Percentiles rank a stretch among this genome's conserved stretches.
phyloP scores from a whole-genome alignment of 495 filamentous ascomycete species.

The Tuber borchii region DNA sequence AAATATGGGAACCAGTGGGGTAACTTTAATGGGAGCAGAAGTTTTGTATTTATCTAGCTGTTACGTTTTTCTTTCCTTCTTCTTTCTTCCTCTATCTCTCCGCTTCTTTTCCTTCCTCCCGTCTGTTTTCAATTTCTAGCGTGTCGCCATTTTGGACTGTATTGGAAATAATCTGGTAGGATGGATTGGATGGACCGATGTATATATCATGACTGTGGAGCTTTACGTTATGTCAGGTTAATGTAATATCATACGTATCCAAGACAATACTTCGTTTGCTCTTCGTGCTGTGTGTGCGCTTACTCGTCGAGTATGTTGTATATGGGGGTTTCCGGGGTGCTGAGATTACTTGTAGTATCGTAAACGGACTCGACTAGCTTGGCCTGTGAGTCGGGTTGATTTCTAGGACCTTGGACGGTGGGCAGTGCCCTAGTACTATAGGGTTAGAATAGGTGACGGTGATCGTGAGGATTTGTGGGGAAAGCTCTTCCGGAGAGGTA shows the following conservation, averaged over 20 bases:
- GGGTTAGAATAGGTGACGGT: too few relatives aligned
- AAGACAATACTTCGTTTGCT: not conserved
- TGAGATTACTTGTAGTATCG: not conserved
- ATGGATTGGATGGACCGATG: not conserved
- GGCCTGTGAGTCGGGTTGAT: not conserved
- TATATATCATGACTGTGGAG: not conserved
- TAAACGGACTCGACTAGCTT: not conserved
- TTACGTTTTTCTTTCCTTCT: constrained; percentile 28
- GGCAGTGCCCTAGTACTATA: too few relatives aligned
- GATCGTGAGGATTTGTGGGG: too few relatives aligned
- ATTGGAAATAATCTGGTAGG: not conserved
- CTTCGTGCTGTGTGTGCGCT: not conserved
- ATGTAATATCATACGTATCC: not conserved
- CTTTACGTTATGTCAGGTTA: not conserved
- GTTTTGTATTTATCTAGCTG: constrained; percentile 18
- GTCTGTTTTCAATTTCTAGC: constrained; percentile 16
- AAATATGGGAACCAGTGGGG: constrained; percentile 12
- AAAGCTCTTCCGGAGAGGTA: too few relatives aligned
- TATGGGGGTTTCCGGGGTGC: not conserved
- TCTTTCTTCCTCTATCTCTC: not conserved
- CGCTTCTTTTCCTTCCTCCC: not conserved
- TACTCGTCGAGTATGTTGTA: not conserved
- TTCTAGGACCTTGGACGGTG: too few relatives aligned
- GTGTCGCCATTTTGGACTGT: not conserved
- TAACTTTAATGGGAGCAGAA: constrained; percentile 6